phyloP scores from a whole-genome alignment of 208 protist genomes.

The Trypanosoma scelopori region DNA sequence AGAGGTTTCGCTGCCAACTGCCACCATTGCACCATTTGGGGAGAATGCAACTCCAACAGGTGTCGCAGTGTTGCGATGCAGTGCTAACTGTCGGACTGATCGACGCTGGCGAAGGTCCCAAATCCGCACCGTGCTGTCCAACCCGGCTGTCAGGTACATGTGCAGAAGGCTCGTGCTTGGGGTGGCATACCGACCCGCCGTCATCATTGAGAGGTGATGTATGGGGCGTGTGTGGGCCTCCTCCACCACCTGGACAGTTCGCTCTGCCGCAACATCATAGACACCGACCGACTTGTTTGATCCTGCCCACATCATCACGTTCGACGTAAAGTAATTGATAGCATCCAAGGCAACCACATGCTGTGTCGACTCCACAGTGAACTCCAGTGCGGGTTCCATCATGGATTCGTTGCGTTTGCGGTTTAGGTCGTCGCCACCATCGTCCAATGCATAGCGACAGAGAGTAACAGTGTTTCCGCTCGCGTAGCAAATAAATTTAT shows the following conservation, averaged over 20 bases:
- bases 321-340: conserved; percentile 80
- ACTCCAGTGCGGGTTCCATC: conserved; percentile 26
- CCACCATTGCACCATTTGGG: conserved; percentile 51
- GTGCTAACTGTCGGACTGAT: conserved; percentile 60
- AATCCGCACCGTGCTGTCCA: conserved; percentile 65
- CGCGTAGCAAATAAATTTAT: conserved; percentile 70
- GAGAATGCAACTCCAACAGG: conserved; percentile 61
- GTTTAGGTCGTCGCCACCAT: conserved; percentile 24
- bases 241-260: conserved; percentile 33
- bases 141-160: conserved; percentile 62
- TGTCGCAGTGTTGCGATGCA: conserved; percentile 70
- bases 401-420: conserved; percentile 31
- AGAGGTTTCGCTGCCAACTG: conserved; percentile 76
- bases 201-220: conserved; percentile 59
- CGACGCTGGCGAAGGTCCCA: conserved; percentile 68
- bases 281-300: conserved; percentile 73
- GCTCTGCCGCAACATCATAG: conserved; percentile 54
- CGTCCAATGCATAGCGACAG: conserved; percentile 31
- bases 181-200: conserved; percentile 47
- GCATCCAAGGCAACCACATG: conserved; percentile 51
- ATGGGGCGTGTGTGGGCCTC: conserved; percentile 69
- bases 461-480: conserved; percentile 42
- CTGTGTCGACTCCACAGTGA: conserved; percentile 39
- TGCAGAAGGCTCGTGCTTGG: conserved; percentile 35
- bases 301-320: conserved; percentile 58